phyloP scores from a whole-genome alignment of 352 stramenopile genomes.

The Pythium guiyangense region DNA sequence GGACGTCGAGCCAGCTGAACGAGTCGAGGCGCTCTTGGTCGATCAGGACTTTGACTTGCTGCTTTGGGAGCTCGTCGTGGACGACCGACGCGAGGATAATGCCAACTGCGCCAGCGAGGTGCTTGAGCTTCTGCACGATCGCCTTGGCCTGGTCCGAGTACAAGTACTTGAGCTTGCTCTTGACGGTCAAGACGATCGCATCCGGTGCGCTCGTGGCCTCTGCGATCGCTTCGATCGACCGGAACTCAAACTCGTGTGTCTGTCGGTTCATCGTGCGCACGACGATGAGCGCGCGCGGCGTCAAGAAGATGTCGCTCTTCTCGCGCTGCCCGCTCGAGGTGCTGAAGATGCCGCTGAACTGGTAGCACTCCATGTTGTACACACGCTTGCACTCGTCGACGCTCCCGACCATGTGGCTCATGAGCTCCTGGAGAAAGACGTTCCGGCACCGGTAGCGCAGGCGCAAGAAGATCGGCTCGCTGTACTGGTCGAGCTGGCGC shows the following conservation, averaged over 20 bases:
- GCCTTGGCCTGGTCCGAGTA: conserved; percentile 58
- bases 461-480: conserved; percentile 57
- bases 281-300: conserved; percentile 55
- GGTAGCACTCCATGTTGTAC: conserved; percentile 60
- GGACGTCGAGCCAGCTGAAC: conserved; percentile 44
- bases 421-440: conserved; percentile 76
- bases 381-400: conserved; percentile 77
- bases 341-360: conserved; percentile 74
- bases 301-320: conserved; percentile 70
- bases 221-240: conserved; percentile 47
- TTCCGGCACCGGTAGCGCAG: conserved; percentile 76
- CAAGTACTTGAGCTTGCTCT: conserved; percentile 67
- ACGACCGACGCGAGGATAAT: conserved; percentile 36
- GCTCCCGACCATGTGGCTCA: conserved; percentile 71
- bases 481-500: conserved; percentile 52
- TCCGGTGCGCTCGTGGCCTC: conserved; percentile 41
- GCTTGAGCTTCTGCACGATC: conserved; percentile 61
- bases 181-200: conserved; percentile 51
- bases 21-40: conserved; percentile 37
- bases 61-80: conserved; percentile 50
- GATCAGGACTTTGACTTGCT: conserved; percentile 25
- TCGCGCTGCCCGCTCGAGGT: conserved; percentile 65
- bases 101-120: conserved; percentile 60
- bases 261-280: conserved; percentile 61
- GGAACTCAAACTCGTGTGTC: conserved; percentile 76